phyloP scores from a whole-genome alignment of 2,329 filamentous ascomycete species.

The Seiridium unicorne region DNA sequence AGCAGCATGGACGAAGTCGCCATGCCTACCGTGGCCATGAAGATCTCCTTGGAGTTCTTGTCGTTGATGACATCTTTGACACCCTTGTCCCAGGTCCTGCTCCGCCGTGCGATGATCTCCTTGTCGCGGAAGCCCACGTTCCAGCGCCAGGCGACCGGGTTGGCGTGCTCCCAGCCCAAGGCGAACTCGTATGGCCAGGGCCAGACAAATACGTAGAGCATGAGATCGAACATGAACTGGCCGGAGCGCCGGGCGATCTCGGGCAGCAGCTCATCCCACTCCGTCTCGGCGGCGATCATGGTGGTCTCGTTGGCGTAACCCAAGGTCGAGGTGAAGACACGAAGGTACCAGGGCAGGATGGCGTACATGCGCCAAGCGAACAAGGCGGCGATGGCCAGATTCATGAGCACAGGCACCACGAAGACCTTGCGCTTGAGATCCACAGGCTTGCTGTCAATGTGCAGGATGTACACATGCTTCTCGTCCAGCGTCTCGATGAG shows the following conservation, averaged over 20 bases:
- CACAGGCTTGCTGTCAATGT: constrained; percentile 71
- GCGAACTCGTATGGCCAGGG: constrained; percentile 75
- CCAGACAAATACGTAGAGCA: constrained; percentile 66
- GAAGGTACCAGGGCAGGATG: constrained; percentile 71
- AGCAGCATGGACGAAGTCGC: constrained; percentile 69
- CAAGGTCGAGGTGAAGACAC: constrained; percentile 61
- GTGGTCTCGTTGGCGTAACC: constrained; percentile 66
- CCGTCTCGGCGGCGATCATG: constrained; percentile 55
- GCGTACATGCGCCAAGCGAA: constrained; percentile 68
- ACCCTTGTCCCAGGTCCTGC: constrained; percentile 69
- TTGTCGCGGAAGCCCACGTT: constrained; percentile 71
- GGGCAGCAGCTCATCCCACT: constrained; percentile 52
- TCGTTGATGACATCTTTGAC: constrained; percentile 50
- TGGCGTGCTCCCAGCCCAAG: constrained; percentile 54
- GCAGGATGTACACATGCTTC: constrained; percentile 76
- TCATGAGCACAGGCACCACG: constrained; percentile 73
- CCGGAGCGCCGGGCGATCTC: constrained; percentile 59
- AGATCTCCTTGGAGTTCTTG: constrained; percentile 50
- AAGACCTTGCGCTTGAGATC: constrained; percentile 83
- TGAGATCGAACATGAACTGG: constrained; percentile 72
- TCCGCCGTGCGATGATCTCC: constrained; percentile 80
- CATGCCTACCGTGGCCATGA: constrained; percentile 61
- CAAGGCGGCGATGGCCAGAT: constrained; percentile 62
- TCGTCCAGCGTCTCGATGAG: constrained; percentile 67
- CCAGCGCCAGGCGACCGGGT: constrained; percentile 71